These are phyloP conservation scores for Heteromeles arbutifolia DNA, from an alignment of 306 rosid species.

Conservation along the genomic window DNA sequence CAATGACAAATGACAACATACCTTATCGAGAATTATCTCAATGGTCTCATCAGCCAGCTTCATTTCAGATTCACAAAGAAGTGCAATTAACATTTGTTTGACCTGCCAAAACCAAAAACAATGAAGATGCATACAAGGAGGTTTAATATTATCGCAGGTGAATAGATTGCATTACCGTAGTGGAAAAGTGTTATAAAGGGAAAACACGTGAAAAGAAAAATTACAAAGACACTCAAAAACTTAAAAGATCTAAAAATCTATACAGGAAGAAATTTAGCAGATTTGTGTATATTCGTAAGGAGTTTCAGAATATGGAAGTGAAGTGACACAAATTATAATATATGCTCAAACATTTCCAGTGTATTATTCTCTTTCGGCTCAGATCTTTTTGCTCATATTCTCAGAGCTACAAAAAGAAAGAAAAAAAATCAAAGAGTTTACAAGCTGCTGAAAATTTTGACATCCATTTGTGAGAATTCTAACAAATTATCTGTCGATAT, in stretches of 20 bases:
- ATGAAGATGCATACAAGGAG: not conserved
- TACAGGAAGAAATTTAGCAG: not conserved
- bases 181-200: not conserved
- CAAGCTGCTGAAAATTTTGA: not conserved
- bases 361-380: not conserved
- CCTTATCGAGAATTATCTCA: constrained; percentile 72
- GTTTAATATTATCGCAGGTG: not conserved
- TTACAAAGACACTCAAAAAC: not conserved
- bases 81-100: constrained; percentile 79
- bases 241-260: not conserved
- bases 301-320: not conserved
- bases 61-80: constrained; percentile 76
- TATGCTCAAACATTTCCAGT: too few relatives aligned
- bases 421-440: not conserved
- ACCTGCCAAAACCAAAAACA: constrained; percentile 46
- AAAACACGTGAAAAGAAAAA: not conserved
- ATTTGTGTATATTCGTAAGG: too few relatives aligned
- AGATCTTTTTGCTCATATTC: not conserved
- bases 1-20: constrained; percentile 14
- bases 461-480: not conserved
- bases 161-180: not conserved
- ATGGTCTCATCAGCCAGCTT: constrained; percentile 76
- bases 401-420: not conserved
- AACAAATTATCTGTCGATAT: not conserved
- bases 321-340: not conserved